These are phyloP conservation scores for Podila epigama DNA, from an alignment of 192 early-diverging fungal genomes.

Conservation along the genomic window DNA sequence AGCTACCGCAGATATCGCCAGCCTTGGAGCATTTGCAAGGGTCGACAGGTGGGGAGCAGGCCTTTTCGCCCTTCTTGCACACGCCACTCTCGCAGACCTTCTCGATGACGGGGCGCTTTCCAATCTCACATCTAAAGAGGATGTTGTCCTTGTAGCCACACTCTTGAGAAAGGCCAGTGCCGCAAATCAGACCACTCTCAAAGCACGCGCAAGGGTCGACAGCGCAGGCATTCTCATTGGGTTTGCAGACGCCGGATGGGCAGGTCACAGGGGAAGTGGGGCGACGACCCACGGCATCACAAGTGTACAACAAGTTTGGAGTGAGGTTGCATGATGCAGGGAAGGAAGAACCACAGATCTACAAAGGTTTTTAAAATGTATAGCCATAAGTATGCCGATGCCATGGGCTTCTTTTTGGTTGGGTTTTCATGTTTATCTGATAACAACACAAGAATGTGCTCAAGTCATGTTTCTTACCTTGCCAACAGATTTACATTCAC, in stretches of 20 bases:
- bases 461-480: neutral
- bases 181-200: neutral
- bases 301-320: neutral
- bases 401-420: neutral
- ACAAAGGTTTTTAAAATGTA: neutral
- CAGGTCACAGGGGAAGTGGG: neutral
- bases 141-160: neutral
- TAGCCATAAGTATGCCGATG: neutral
- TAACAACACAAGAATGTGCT: neutral
- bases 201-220: neutral
- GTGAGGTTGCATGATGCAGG: neutral
- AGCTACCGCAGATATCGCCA: neutral
- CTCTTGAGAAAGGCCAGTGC: neutral
- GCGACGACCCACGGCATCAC: neutral
- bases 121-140: neutral
- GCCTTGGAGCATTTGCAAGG: conserved; percentile 1
- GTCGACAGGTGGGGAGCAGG: neutral
- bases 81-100: neutral
- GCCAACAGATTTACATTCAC: neutral
- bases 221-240: neutral
- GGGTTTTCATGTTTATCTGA: neutral
- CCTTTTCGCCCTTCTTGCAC: neutral
- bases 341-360: neutral
- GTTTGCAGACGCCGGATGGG: neutral
- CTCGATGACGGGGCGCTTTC: neutral